Evolutionary conservation across 257 asterid species (phyloP).

Genomic region (Craterostigma plantagineum): DNA sequence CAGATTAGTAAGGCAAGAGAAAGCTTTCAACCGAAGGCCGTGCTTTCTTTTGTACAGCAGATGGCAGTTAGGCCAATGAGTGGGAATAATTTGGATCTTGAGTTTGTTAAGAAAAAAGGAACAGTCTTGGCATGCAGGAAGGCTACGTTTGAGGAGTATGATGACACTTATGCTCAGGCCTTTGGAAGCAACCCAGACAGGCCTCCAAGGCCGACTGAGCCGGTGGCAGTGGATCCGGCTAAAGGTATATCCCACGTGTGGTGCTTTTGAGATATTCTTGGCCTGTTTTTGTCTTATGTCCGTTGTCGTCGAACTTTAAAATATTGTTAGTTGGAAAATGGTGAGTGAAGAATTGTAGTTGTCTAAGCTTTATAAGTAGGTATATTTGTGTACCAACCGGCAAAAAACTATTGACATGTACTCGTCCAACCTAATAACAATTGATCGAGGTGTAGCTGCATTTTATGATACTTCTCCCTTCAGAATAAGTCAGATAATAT

Average conservation of each 20-base stretch:
- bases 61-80: slow-evolving; percentile 42
- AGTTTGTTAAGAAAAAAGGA: slow-evolving; percentile 52
- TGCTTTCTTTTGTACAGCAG: slow-evolving; percentile 31
- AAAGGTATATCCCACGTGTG: slow-evolving; percentile 33
- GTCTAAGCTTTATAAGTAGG: too few species aligned
- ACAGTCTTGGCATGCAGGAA: slow-evolving; percentile 48
- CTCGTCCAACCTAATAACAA: too few species aligned
- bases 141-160: slow-evolving; percentile 66
- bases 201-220: slow-evolving; percentile 36
- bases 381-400: too few species aligned
- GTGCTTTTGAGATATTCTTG: neutral
- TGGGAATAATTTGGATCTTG: slow-evolving; percentile 17
- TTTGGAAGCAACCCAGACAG: slow-evolving; percentile 50
- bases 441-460: too few species aligned
- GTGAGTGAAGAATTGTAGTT: too few species aligned
- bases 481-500: too few species aligned
- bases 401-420: too few species aligned
- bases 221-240: slow-evolving; percentile 32
- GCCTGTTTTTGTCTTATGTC: too few species aligned
- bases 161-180: slow-evolving; percentile 89
- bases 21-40: slow-evolving; percentile 37
- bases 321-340: too few species aligned
- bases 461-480: too few species aligned
- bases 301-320: too few species aligned
- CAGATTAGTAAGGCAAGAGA: slow-evolving; percentile 63